Percentiles rank a stretch among this genome's conserved stretches.
phyloP scores from a whole-genome alignment of 345 rosid genomes.

The Sisymbrium irio region DNA sequence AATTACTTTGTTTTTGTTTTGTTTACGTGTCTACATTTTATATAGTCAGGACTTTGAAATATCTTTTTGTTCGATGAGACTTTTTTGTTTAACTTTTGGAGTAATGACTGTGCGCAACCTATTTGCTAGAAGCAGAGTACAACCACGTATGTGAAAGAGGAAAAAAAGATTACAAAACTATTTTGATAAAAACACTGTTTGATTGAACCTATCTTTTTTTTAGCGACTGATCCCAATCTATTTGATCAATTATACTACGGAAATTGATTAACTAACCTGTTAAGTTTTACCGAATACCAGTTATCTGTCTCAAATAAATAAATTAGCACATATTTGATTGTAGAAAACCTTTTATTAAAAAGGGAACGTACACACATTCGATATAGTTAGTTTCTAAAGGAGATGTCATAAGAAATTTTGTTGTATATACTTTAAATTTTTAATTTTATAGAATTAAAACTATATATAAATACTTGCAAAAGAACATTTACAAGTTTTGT shows the following conservation, averaged over 20 bases:
- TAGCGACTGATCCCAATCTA: too few relatives aligned
- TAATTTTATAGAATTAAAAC: neutral
- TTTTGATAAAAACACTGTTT: too few relatives aligned
- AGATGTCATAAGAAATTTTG: neutral
- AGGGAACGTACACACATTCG: neutral
- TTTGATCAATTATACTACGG: too few relatives aligned
- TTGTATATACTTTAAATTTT: neutral
- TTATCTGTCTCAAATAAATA: neutral
- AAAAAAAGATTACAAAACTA: too few relatives aligned
- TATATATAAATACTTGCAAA: neutral
- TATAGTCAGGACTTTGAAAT: neutral
- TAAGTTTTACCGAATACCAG: neutral
- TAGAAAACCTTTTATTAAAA: neutral
- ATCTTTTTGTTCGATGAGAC: neutral
- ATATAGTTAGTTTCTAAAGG: neutral
- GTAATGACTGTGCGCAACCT: too few relatives aligned
- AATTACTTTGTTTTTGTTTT: slow-evolving; percentile 3
- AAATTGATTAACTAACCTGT: too few relatives aligned
- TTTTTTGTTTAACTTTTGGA: too few relatives aligned
- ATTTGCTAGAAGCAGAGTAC: too few relatives aligned
- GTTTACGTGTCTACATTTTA: neutral
- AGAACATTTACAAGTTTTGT: neutral
- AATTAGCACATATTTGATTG: neutral
- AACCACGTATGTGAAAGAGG: too few relatives aligned
- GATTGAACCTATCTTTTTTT: too few relatives aligned